phyloP scores from a whole-genome alignment of 176 grass and related monocot species.

The Cocos nucifera region DNA sequence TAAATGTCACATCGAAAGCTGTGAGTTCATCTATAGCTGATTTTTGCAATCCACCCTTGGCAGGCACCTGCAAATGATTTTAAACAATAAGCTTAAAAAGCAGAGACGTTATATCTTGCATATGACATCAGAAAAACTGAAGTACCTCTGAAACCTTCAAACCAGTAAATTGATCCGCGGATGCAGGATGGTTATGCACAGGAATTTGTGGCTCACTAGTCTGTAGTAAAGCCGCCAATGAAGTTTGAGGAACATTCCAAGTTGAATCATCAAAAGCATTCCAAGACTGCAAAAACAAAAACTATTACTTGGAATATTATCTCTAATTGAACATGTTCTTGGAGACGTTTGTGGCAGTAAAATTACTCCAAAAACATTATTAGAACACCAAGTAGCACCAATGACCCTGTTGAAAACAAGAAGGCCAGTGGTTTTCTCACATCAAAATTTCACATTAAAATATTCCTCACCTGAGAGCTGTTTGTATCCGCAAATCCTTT shows the following conservation, averaged over 20 bases:
- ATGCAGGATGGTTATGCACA: constrained; percentile 10
- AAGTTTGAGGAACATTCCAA: constrained; percentile 20
- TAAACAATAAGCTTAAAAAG: neutral
- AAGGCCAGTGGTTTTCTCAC: no score
- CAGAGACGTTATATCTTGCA: constrained; percentile 1
- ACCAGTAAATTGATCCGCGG: constrained; percentile 33
- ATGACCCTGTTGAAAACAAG: no score
- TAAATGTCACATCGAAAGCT: constrained; percentile 22
- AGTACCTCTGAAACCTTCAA: constrained; percentile 33
- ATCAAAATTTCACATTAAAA: constrained; percentile 10
- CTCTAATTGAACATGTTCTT: neutral
- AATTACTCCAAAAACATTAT: no score
- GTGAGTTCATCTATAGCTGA: constrained; percentile 25
- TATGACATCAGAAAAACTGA: neutral
- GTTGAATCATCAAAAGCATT: constrained; percentile 52
- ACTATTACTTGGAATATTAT: constrained; percentile 9
- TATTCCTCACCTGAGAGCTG: constrained; percentile 42
- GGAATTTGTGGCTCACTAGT: constrained; percentile 19
- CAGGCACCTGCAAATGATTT: constrained; percentile 29
- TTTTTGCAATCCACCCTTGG: constrained; percentile 24
- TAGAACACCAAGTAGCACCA: no score
- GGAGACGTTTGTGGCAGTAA: no score
- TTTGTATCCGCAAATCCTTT: constrained; percentile 26
- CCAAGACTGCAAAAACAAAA: constrained; percentile 41
- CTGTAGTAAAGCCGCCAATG: constrained; percentile 1